Base-by-base conservation (phyloP, 495 filamentous ascomycete genomes). In the Xylona heveae region DNA sequence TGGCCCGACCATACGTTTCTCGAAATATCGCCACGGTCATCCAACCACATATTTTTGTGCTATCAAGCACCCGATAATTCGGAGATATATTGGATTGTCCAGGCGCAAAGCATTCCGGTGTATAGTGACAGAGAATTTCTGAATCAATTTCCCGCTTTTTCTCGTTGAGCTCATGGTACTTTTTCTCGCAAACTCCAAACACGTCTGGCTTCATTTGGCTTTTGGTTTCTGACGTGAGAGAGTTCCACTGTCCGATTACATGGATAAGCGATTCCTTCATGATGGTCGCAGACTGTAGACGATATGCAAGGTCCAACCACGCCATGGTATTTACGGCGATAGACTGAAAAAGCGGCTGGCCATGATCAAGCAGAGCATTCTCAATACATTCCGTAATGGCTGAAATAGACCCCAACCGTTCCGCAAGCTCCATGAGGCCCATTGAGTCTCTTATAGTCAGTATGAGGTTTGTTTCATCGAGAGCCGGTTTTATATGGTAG, bases 251-350 rank as follows among this genome's bases (percentile, higher is more conserved):
- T 0, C 61, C 62, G 1, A 54, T 46, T 19, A 60, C 26, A 41
- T 68, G 61, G 34, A 59, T 45, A 13, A 66, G 40, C 8, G 56
- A 47, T 36, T 66, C 62, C 6, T 51, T 43, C 49, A 58, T 61
- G 24, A 67, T 55, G 6, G 43, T 8, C 19, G 47, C 42, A 1
- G 55, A 61, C 28, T 49, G 46, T 25, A 67, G 41, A 5, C 49
- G 52, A 8, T 29, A 28, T 12, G 43, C 59, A 2, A 64, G 41
- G 20, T 43, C 42, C 10, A 53, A 35, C 62, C 63, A 69, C 0
- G 18, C 35, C 15, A 48, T 40, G 1, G 62, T 55, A 8, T 48
- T 45, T 3, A 25, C 28, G 12, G 43, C 26, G 31, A 69, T 54
- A 9, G 53, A 40, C 1, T 39, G 33, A 36, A 49, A 60, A 7